A percentile compares a stretch with the other conserved stretches of the same genome.
Conservation (phyloP, 2,329 filamentous ascomycete species). For the Dendryphion nanum region DNA sequence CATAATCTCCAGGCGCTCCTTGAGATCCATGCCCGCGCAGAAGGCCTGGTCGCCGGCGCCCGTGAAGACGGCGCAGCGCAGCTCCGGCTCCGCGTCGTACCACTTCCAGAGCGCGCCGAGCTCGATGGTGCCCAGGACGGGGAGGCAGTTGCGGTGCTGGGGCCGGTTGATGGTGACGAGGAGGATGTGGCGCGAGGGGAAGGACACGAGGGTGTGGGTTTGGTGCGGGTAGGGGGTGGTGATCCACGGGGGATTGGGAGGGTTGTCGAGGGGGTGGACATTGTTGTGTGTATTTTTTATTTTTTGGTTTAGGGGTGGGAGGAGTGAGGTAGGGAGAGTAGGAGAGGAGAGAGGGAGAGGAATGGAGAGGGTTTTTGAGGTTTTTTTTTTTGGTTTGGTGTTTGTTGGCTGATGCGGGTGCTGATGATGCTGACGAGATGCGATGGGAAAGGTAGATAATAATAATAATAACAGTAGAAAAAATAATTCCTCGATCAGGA, state of each 20-base stretch:
- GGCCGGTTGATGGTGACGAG: conserved; percentile 50
- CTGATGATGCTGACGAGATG: no score
- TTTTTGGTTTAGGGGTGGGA: not conserved
- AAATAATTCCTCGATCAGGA: no score
- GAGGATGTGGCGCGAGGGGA: conserved; percentile 44
- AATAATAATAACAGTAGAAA: no score
- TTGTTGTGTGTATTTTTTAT: not conserved
- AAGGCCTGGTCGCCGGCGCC: conserved; percentile 52
- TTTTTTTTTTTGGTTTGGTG: no score
- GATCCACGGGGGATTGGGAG: conserved; percentile 36
- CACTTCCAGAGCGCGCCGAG: conserved; percentile 47
- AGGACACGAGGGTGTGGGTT: conserved; percentile 32
- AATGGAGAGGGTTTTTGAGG: no score
- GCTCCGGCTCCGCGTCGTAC: conserved; percentile 48
- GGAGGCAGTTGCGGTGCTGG: conserved; percentile 40
- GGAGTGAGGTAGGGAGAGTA: no score
- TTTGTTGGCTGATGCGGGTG: no score
- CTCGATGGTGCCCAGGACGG: conserved; percentile 39
- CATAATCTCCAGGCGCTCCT: conserved; percentile 28
- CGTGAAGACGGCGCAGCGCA: conserved; percentile 43
- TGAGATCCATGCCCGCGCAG: conserved; percentile 52
- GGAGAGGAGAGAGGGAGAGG: no score
- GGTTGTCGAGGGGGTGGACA: conserved; percentile 7
- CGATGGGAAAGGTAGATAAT: no score
- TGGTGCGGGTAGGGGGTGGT: conserved; percentile 15